A percentile compares a stretch with the other conserved stretches of the same genome.
Conservation (phyloP, 768 basidiomycete species). For the Coprinopsis sp. region DNA sequence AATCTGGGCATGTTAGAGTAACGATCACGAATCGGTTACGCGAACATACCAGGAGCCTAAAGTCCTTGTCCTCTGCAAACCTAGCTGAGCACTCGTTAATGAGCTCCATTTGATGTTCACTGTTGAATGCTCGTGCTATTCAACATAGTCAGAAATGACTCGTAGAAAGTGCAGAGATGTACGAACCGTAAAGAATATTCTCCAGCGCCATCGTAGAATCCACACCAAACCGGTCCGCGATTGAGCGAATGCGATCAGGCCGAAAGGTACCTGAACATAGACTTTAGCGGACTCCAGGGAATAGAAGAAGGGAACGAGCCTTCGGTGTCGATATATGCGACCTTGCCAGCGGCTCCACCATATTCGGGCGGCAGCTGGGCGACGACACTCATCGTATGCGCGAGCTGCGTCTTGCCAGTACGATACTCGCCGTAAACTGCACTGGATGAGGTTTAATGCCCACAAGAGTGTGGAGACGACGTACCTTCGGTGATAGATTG, state of each 20-base stretch:
- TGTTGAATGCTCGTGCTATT: conserved; percentile 83
- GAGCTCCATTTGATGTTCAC: conserved; percentile 94
- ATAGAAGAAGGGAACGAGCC: conserved; percentile 28
- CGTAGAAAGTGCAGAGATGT: not conserved
- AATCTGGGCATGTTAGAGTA: conserved; percentile 47
- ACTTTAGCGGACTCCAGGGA: conserved; percentile 12
- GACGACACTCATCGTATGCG: conserved; percentile 91
- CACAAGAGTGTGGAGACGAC: not conserved
- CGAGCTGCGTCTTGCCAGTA: conserved; percentile 93
- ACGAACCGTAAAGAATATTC: conserved; percentile 82
- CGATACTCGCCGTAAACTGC: conserved; percentile 94
- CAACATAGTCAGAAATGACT: conserved; percentile 9
- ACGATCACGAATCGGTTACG: not conserved
- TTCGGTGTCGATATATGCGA: conserved; percentile 92
- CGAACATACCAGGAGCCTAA: conserved; percentile 54
- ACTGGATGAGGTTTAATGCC: conserved; percentile 2
- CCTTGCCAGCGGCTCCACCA: conserved; percentile 90
- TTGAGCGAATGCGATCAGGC: conserved; percentile 85
- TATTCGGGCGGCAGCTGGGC: conserved; percentile 85
- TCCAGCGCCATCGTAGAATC: conserved; percentile 82
- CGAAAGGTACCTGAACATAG: conserved; percentile 82
- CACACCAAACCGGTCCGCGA: conserved; percentile 94
- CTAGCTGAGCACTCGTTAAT: conserved; percentile 86
- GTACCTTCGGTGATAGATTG: conserved; percentile 91
- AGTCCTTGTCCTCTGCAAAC: conserved; percentile 88